A percentile compares a stretch with the other conserved stretches of the same genome.
Conservation (phyloP, 75 land plant species). For the Azolla pinnata region DNA sequence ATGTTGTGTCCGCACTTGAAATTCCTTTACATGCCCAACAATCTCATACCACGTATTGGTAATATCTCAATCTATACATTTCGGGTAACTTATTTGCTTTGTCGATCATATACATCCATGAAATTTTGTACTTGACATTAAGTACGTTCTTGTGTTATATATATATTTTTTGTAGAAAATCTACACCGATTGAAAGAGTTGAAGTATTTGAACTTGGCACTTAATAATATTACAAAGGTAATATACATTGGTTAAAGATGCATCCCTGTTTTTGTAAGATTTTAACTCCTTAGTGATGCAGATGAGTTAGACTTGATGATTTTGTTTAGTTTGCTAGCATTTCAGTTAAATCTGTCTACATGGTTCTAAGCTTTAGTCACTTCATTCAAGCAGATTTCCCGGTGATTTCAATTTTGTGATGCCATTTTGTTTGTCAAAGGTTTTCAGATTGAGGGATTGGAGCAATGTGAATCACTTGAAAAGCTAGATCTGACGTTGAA, state of each 20-base stretch:
- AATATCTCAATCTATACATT: too few species aligned
- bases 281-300: too few species aligned
- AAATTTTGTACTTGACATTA: too few species aligned
- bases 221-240: constrained; percentile 32
- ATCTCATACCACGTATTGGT: constrained; percentile 31
- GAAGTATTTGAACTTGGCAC: constrained; percentile 27
- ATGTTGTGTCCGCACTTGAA: constrained; percentile 21
- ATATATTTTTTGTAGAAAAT: constrained; percentile 24
- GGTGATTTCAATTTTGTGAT: too few species aligned
- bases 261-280: not conserved
- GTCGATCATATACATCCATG: too few species aligned
- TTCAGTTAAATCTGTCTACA: too few species aligned
- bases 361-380: too few species aligned
- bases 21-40: constrained; percentile 32
- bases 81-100: too few species aligned
- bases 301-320: too few species aligned
- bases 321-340: not conserved
- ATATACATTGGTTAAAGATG: not conserved
- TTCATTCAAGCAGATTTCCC: too few species aligned
- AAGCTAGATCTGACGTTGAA: constrained; percentile 34
- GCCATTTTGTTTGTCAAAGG: too few species aligned
- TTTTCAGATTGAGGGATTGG: constrained; percentile 24
- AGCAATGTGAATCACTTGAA: constrained; percentile 29
- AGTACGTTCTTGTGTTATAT: too few species aligned
- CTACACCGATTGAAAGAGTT: constrained; percentile 25